These are phyloP conservation scores for Vanrija pseudolonga DNA, from an alignment of 1,284 basidiomycete genomes.

Conservation along the genomic window DNA sequence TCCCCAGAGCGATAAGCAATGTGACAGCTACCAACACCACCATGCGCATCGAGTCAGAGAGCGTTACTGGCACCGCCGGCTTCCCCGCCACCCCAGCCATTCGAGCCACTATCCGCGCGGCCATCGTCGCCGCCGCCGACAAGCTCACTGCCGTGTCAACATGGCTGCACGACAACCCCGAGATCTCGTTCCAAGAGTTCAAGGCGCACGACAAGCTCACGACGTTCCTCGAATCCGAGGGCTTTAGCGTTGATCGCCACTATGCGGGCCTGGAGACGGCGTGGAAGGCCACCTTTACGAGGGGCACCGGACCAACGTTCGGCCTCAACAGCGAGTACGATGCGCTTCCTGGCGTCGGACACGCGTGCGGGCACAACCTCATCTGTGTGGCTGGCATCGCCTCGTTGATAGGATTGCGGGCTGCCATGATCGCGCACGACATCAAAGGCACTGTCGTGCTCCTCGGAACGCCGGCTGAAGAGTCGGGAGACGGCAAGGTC, in stretches of 20 bases:
- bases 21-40: too few species aligned
- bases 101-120: constrained; percentile 7
- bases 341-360: constrained; percentile 17
- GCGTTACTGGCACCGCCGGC: too few species aligned
- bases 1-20: too few species aligned
- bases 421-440: constrained; percentile 48
- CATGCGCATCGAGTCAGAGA: too few species aligned
- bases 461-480: constrained; percentile 71
- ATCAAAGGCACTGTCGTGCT: constrained; percentile 70
- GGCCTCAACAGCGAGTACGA: constrained; percentile 32
- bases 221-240: constrained; percentile 56
- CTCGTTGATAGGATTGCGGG: constrained; percentile 33
- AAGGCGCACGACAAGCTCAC: constrained; percentile 60
- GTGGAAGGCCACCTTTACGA: constrained; percentile 13
- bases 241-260: constrained; percentile 60
- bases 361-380: constrained; percentile 59
- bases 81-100: too few species aligned
- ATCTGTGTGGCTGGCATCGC: constrained; percentile 46
- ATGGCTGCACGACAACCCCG: constrained; percentile 25
- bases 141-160: constrained; percentile 20
- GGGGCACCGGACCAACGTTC: constrained; percentile 42
- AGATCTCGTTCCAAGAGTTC: constrained; percentile 23
- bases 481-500: constrained; percentile 60
- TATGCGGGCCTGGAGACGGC: constrained; percentile 54
- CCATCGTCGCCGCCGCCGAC: constrained; percentile 3